phyloP scores from a whole-genome alignment of 768 basidiomycete genomes.

The Leccinum imitatum region DNA sequence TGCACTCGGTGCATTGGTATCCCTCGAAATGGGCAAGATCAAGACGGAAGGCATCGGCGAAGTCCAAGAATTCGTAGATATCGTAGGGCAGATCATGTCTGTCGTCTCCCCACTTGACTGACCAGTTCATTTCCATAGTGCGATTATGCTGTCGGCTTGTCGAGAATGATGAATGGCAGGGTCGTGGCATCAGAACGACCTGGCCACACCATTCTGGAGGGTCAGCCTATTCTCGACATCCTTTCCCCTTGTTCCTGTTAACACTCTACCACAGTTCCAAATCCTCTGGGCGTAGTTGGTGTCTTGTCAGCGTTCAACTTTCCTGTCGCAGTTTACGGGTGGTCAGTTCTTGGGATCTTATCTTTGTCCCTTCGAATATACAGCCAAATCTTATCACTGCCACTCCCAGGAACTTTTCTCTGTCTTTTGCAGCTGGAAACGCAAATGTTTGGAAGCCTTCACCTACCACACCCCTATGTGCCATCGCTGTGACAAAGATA shows the following conservation, averaged over 20 bases:
- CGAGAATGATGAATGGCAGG: conserved; percentile 91
- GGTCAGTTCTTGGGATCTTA: conserved; percentile 44
- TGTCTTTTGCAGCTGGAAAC: conserved; percentile 89
- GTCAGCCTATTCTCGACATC: conserved; percentile 35
- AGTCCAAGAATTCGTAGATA: conserved; percentile 94
- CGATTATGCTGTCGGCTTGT: conserved; percentile 91
- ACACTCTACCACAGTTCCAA: conserved; percentile 62
- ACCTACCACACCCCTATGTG: conserved; percentile 81
- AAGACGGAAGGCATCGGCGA: conserved; percentile 88
- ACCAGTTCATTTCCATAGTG: conserved; percentile 50
- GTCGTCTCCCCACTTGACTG: not conserved
- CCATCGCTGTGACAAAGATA: conserved; percentile 90
- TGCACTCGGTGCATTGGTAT: conserved; percentile 77
- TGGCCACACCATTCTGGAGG: conserved; percentile 89
- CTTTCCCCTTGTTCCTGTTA: conserved; percentile 1
- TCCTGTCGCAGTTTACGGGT: conserved; percentile 91
- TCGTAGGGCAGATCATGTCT: conserved; percentile 52
- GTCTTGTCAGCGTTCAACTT: conserved; percentile 96
- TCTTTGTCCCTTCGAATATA: conserved; percentile 3
- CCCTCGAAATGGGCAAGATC: conserved; percentile 92
- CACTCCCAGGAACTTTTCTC: conserved; percentile 74
- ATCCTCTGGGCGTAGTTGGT: conserved; percentile 75
- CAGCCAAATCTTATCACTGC: conserved; percentile 11
- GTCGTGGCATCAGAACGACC: conserved; percentile 87
- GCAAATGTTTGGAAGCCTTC: conserved; percentile 96